A percentile compares a stretch with the other conserved stretches of the same genome.
phyloP scores from a whole-genome alignment of 345 rosid genomes.

The Eucalyptus pauciflora region DNA sequence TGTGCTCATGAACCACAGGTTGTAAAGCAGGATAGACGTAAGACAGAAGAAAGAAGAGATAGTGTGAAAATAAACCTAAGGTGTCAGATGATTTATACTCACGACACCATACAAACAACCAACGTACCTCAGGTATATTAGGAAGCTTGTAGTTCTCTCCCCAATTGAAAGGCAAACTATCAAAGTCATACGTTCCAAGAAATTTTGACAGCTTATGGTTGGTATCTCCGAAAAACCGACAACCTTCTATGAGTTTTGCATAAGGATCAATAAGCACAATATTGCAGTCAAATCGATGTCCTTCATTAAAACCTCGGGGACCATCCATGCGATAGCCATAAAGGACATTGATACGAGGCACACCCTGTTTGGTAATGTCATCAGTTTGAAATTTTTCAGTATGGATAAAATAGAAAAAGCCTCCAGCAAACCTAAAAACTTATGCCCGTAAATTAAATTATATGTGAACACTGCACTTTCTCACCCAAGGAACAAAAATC shows the following conservation, averaged over 20 bases:
- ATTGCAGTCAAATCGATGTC: constrained; percentile 69
- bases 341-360: constrained; percentile 58
- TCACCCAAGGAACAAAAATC: not conserved
- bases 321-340: constrained; percentile 88
- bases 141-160: constrained; percentile 65
- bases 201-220: constrained; percentile 46
- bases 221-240: constrained; percentile 59
- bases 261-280: constrained; percentile 75
- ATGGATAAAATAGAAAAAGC: not conserved
- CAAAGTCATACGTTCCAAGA: constrained; percentile 81
- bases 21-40: not conserved
- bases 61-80: not conserved
- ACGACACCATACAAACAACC: not conserved
- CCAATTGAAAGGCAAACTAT: constrained; percentile 74
- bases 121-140: constrained; percentile 63
- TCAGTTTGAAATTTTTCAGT: not conserved
- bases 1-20: not conserved
- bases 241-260: constrained; percentile 87
- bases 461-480: not conserved
- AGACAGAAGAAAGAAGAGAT: not conserved
- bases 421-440: not conserved
- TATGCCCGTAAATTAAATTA: not conserved
- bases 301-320: constrained; percentile 68
- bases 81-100: not conserved
- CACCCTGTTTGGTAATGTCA: constrained; percentile 34